Evolutionary conservation across 2,329 filamentous ascomycete species (phyloP).

Genomic region (Colletotrichum sublineola): DNA sequence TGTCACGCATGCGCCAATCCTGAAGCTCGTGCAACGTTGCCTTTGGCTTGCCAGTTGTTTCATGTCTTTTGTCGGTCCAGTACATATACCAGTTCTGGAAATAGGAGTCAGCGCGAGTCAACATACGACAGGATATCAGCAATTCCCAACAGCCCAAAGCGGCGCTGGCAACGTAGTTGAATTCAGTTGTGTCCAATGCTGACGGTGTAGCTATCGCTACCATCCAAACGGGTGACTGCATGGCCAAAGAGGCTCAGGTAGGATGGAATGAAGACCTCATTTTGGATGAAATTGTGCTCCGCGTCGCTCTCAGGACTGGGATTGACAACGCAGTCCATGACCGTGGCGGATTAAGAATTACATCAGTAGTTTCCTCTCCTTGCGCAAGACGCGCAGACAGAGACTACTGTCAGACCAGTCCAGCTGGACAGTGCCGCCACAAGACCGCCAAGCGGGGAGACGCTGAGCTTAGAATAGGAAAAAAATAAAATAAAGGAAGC

Average conservation of each 20-base stretch:
- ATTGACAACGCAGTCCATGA: slow-evolving; percentile 1
- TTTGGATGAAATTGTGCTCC: slow-evolving; percentile 4
- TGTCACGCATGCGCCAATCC: slow-evolving; percentile 97
- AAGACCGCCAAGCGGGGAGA: slow-evolving; percentile 12
- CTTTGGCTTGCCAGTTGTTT: slow-evolving; percentile 90
- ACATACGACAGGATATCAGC: slow-evolving; percentile 14
- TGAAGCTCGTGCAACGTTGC: slow-evolving; percentile 76
- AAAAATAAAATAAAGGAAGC: slow-evolving; percentile 29
- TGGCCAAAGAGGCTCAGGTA: slow-evolving; percentile 9
- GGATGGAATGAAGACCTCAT: slow-evolving; percentile 15
- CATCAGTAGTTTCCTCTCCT: slow-evolving; percentile 7
- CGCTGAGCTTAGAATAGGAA: slow-evolving; percentile 15
- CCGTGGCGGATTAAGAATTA: not conserved
- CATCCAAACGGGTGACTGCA: slow-evolving; percentile 24
- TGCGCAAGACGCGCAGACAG: slow-evolving; percentile 8
- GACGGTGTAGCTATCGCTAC: slow-evolving; percentile 2
- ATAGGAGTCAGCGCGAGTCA: slow-evolving; percentile 40
- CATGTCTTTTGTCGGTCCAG: slow-evolving; percentile 97
- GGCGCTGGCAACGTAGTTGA: not conserved
- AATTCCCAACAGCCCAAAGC: slow-evolving; percentile 18
- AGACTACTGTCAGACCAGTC: slow-evolving; percentile 25
- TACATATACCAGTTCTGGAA: slow-evolving; percentile 98
- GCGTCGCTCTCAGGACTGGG: slow-evolving; percentile 14
- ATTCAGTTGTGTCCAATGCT: not conserved
- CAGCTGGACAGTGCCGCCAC: slow-evolving; percentile 10